phyloP scores from a whole-genome alignment of 108 stramenopile species.

The Conticribra weissflogii region DNA sequence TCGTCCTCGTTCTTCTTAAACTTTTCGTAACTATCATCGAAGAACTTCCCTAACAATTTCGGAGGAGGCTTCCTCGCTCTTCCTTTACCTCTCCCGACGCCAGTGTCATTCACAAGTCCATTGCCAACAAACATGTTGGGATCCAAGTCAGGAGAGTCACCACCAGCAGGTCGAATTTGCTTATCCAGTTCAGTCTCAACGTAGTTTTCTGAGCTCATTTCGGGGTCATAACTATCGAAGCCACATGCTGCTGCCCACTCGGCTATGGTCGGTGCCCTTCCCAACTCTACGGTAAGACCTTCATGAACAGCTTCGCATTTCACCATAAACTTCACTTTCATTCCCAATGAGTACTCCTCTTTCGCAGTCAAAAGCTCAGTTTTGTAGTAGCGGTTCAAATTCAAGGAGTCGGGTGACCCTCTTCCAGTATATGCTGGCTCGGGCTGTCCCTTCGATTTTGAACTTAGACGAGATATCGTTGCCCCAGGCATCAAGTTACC shows the following conservation, averaged over 20 bases:
- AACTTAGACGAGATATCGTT: not conserved
- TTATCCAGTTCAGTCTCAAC: constrained; percentile 50
- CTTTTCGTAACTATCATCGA: constrained; percentile 56
- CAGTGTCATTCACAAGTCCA: constrained; percentile 65
- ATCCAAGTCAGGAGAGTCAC: constrained; percentile 61
- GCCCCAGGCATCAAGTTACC: constrained; percentile 7
- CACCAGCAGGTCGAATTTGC: constrained; percentile 62
- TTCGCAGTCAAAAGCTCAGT: constrained; percentile 72
- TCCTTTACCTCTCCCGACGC: constrained; percentile 79
- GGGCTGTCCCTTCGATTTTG: not conserved
- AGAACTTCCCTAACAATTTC: constrained; percentile 56
- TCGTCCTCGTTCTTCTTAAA: constrained; percentile 28
- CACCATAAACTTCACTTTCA: constrained; percentile 77
- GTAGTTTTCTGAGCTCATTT: constrained; percentile 40
- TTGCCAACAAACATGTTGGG: constrained; percentile 87
- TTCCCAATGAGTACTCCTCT: constrained; percentile 78
- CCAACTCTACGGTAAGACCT: constrained; percentile 53
- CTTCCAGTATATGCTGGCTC: not conserved
- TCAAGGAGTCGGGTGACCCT: constrained; percentile 19
- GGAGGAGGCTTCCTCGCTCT: constrained; percentile 75
- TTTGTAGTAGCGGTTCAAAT: constrained; percentile 74
- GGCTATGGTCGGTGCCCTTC: constrained; percentile 64
- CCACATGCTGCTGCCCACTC: constrained; percentile 90
- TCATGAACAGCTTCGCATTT: constrained; percentile 83
- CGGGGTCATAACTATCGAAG: constrained; percentile 40